phyloP scores from a whole-genome alignment of 768 basidiomycete genomes.

The Rubroboletus pulcherrimus region DNA sequence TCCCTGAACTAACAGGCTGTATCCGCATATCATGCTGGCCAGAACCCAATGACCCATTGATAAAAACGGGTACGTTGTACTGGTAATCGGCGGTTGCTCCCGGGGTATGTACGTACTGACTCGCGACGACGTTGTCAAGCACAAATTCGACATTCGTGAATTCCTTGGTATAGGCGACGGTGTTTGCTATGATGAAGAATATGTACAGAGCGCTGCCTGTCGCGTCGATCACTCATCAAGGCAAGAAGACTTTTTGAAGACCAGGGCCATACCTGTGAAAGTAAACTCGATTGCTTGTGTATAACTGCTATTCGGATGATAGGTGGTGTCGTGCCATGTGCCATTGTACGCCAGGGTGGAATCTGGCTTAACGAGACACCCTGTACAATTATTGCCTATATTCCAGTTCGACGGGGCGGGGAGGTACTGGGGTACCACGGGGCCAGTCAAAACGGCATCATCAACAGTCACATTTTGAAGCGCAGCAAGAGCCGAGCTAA shows the following conservation, averaged over 20 bases:
- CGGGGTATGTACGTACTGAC: slow-evolving; percentile 2
- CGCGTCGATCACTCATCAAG: background rate
- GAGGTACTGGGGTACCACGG: slow-evolving; percentile 5
- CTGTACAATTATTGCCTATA: slow-evolving; percentile 2
- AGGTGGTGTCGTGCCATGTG: slow-evolving; percentile 20
- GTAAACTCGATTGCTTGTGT: slow-evolving; percentile 2
- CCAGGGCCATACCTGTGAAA: slow-evolving; percentile 5
- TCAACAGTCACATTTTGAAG: background rate
- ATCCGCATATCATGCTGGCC: slow-evolving; percentile 11
- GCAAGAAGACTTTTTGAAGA: background rate
- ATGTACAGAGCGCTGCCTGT: slow-evolving; percentile 17
- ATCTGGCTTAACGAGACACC: background rate
- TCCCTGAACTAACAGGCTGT: background rate
- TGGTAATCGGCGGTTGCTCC: background rate
- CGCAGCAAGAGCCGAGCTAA: background rate
- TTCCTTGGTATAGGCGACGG: background rate
- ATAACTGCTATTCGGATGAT: background rate
- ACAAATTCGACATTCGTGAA: slow-evolving; percentile 4
- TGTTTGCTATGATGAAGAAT: slow-evolving; percentile 19
- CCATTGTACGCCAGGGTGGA: slow-evolving; percentile 1
- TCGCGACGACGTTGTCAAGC: background rate
- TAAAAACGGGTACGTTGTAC: slow-evolving; percentile 16
- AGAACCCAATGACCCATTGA: background rate
- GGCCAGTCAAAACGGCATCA: slow-evolving; percentile 10
- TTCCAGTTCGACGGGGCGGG: slow-evolving; percentile 5